Percentiles rank a stretch among this genome's conserved stretches.
phyloP scores from a whole-genome alignment of 2,329 filamentous ascomycete genomes.

The Ascochyta koolunga region DNA sequence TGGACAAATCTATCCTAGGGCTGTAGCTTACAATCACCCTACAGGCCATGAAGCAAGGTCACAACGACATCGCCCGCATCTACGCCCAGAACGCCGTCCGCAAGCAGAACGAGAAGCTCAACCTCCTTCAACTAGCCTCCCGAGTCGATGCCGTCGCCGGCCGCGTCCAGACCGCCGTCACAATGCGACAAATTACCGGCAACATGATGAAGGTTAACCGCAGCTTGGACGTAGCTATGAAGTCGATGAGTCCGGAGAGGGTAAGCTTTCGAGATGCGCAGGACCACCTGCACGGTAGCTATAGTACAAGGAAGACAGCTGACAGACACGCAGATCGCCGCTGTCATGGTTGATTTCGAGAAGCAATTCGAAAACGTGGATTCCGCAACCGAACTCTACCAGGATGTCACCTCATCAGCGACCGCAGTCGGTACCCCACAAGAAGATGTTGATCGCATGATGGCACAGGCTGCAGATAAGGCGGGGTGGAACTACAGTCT shows the following conservation, averaged over 20 bases:
- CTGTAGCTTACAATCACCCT: background rate
- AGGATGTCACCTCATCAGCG: constrained; percentile 80
- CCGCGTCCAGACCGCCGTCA: constrained; percentile 67
- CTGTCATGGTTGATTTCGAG: constrained; percentile 71
- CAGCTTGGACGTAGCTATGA: constrained; percentile 68
- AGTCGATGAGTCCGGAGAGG: constrained; percentile 67
- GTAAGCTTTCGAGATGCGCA: constrained; percentile 44
- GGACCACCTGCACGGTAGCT: background rate
- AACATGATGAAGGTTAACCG: constrained; percentile 68
- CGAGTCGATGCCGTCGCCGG: constrained; percentile 66
- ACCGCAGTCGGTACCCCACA: constrained; percentile 77
- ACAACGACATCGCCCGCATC: constrained; percentile 66
- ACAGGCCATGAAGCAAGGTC: constrained; percentile 65
- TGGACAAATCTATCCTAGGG: background rate
- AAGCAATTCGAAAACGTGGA: constrained; percentile 61
- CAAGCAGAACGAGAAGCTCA: constrained; percentile 67
- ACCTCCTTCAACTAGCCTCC: constrained; percentile 62
- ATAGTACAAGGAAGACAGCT: background rate
- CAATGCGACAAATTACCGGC: constrained; percentile 65
- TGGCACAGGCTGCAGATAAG: constrained; percentile 86
- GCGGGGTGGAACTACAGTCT: constrained; percentile 81
- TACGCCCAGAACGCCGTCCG: constrained; percentile 69
- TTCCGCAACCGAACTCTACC: constrained; percentile 71
- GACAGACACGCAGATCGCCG: constrained; percentile 58
- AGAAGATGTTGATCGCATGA: constrained; percentile 84